Conservation (phyloP, 306 rosid genomes). For the Canavalia gladiata region DNA sequence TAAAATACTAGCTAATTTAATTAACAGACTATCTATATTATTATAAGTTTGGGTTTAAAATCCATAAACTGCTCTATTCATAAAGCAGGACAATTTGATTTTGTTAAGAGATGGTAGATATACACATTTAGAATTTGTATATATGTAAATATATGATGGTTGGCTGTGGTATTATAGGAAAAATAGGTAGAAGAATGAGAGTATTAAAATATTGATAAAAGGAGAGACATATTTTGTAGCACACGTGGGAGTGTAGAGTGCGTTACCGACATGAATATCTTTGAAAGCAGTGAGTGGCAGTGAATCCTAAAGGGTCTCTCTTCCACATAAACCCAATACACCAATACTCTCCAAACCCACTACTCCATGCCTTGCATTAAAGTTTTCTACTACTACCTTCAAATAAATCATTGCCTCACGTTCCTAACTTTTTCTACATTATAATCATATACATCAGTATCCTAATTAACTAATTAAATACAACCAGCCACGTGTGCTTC, state of each 20-base stretch:
- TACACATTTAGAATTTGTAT: too few relatives aligned
- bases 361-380: constrained; percentile 41
- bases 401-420: constrained; percentile 58
- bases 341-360: constrained; percentile 33
- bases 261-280: constrained; percentile 57
- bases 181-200: neutral
- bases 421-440: constrained; percentile 6
- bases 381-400: constrained; percentile 40
- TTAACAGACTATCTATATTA: too few relatives aligned
- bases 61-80: neutral
- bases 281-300: constrained; percentile 43
- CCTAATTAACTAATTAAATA: neutral
- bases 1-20: too few relatives aligned
- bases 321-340: constrained; percentile 44
- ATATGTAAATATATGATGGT: too few relatives aligned
- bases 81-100: neutral
- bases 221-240: constrained; percentile 29
- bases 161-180: neutral
- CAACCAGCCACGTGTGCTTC: neutral
- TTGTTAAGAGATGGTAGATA: too few relatives aligned
- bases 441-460: neutral
- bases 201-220: constrained; percentile 6
- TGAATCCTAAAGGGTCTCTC: neutral
- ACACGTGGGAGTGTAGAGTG: constrained; percentile 62
- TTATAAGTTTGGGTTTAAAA: neutral